phyloP scores from a whole-genome alignment of 192 early-diverging fungal genomes.

The Funneliformis geosporum region DNA sequence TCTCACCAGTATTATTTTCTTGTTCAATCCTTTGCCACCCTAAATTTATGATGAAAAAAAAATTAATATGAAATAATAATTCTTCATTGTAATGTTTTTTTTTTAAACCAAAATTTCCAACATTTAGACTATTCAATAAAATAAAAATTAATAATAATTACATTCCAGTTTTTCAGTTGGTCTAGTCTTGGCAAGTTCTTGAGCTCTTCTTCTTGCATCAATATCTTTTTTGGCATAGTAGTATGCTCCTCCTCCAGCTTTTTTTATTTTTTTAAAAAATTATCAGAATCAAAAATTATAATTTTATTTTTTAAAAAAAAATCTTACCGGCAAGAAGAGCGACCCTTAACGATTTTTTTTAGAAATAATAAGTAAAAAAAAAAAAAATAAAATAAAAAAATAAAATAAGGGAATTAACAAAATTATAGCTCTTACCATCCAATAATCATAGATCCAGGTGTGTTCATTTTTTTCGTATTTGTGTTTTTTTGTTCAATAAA shows the following conservation, averaged over 20 bases:
- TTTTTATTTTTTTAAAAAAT: background rate
- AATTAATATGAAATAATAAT: no score
- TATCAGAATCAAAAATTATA: background rate
- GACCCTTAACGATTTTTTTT: background rate
- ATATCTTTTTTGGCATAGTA: constrained; percentile 33
- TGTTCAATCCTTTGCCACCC: constrained; percentile 30
- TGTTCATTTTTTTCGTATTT: no score
- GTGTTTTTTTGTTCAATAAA: no score
- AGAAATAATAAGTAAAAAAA: background rate
- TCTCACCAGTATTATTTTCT: background rate
- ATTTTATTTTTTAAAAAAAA: background rate
- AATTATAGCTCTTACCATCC: no score
- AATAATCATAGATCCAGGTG: no score
- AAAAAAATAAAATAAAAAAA: no score
- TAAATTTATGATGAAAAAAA: background rate
- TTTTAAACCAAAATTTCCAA: no score
- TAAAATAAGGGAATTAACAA: no score
- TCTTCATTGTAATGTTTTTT: no score
- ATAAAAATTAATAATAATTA: background rate
- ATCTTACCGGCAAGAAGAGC: constrained; percentile 15
- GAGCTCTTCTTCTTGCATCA: constrained; percentile 26
- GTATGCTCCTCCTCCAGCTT: constrained; percentile 29
- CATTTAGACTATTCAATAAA: no score
- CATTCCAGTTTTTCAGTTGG: constrained; percentile 32
- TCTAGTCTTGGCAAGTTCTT: constrained; percentile 20